Conservation (phyloP, 805 yeast genomes). For the Pichia phayaonensis region DNA sequence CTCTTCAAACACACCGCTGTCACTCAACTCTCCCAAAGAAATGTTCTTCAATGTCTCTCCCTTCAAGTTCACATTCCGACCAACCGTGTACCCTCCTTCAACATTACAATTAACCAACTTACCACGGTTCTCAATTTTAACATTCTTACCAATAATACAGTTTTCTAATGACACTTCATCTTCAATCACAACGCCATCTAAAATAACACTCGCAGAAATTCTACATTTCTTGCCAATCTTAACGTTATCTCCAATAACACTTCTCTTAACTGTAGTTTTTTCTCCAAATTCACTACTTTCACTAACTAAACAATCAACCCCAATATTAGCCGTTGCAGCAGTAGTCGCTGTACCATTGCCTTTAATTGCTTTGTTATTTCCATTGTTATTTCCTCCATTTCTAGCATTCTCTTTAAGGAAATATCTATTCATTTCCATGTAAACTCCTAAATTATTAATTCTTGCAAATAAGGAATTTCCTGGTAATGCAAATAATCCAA, state of each 20-base stretch:
- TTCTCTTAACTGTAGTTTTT: constrained; percentile 76
- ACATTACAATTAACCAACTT: constrained; percentile 75
- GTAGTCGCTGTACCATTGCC: too few species aligned
- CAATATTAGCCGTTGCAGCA: constrained; percentile 73
- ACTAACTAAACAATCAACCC: constrained; percentile 81
- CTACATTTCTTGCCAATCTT: constrained; percentile 79
- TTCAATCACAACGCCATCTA: constrained; percentile 63
- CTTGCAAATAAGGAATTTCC: constrained; percentile 64
- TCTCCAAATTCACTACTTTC: constrained; percentile 63
- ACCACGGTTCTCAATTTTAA: constrained; percentile 54
- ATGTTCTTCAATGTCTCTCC: constrained; percentile 33
- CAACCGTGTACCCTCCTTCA: constrained; percentile 70
- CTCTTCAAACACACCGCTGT: constrained; percentile 17
- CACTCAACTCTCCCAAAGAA: constrained; percentile 27
- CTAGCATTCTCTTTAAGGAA: constrained; percentile 60
- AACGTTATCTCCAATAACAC: constrained; percentile 72
- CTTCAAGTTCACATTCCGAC: constrained; percentile 40
- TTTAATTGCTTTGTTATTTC: constrained; percentile 30
- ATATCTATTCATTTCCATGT: constrained; percentile 82
- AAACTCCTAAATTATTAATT: constrained; percentile 70
- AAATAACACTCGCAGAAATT: constrained; percentile 75
- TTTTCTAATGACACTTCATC: constrained; percentile 80
- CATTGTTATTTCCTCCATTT: constrained; percentile 13
- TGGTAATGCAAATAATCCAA: constrained; percentile 69
- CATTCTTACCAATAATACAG: constrained; percentile 72